Conservation (phyloP, 2,329 filamentous ascomycete genomes). For the Thelonectria blattea region DNA sequence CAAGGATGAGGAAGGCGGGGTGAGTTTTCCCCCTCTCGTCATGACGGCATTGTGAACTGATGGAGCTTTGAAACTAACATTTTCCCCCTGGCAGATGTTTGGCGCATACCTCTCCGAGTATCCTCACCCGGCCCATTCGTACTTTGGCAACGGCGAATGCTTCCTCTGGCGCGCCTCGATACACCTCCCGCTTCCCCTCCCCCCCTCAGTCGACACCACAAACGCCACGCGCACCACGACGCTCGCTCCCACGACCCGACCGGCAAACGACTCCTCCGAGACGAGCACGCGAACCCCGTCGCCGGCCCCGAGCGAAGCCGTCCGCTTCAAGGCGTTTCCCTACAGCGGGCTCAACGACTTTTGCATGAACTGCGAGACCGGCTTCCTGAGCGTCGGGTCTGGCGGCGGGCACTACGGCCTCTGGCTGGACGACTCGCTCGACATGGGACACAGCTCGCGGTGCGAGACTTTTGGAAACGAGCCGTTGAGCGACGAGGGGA, state of each 20-base stretch:
- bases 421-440: slow-evolving; percentile 88
- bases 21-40: slow-evolving; percentile 51
- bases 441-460: slow-evolving; percentile 80
- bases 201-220: slow-evolving; percentile 58
- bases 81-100: slow-evolving; percentile 64
- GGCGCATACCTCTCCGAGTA: slow-evolving; percentile 93
- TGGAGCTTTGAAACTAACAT: slow-evolving; percentile 19
- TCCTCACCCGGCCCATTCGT: slow-evolving; percentile 80
- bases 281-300: slow-evolving; percentile 34
- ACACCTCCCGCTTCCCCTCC: slow-evolving; percentile 58
- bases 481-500: slow-evolving; percentile 87
- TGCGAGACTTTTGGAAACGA: slow-evolving; percentile 97
- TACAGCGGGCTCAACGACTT: slow-evolving; percentile 97
- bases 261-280: slow-evolving; percentile 34
- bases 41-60: slow-evolving; percentile 19
- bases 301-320: slow-evolving; percentile 69
- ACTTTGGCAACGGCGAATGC: slow-evolving; percentile 96
- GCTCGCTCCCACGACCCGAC: slow-evolving; percentile 38
- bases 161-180: slow-evolving; percentile 71
- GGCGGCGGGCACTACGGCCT: slow-evolving; percentile 90
- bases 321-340: slow-evolving; percentile 96
- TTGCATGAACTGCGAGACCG: slow-evolving; percentile 88
- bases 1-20: slow-evolving; percentile 75
- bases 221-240: slow-evolving; percentile 52
- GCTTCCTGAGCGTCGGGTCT: slow-evolving; percentile 85